phyloP scores from a whole-genome alignment of 257 asterid genomes.

The Cordia subcordata region DNA sequence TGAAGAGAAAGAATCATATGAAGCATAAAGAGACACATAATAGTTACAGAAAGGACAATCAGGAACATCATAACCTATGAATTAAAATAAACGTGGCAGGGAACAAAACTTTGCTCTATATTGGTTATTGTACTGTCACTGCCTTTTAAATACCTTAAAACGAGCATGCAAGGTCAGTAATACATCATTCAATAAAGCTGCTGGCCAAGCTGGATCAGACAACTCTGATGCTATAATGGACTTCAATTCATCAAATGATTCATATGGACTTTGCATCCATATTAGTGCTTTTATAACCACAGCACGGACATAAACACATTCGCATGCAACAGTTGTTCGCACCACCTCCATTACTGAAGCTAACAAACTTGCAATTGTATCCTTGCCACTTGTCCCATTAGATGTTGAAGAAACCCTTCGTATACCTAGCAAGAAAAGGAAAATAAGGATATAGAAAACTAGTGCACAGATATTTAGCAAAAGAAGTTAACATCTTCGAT shows the following conservation, averaged over 20 bases:
- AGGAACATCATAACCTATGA: no score
- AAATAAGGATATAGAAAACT: background rate
- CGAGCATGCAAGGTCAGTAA: slow-evolving; percentile 98
- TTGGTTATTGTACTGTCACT: no score
- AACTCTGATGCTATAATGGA: slow-evolving; percentile 96
- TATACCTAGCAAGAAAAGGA: slow-evolving; percentile 39
- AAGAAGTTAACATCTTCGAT: background rate
- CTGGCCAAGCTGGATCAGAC: slow-evolving; percentile 96
- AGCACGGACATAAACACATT: slow-evolving; percentile 98
- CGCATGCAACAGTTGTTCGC: slow-evolving; percentile 97
- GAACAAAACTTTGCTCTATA: no score
- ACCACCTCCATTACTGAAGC: slow-evolving; percentile 98
- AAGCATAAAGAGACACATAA: no score
- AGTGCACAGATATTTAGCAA: background rate
- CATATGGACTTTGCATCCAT: slow-evolving; percentile 99
- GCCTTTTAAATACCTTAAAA: slow-evolving; percentile 62
- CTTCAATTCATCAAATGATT: slow-evolving; percentile 91
- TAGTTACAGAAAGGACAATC: no score
- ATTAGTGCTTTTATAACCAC: slow-evolving; percentile 94
- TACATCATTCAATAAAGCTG: slow-evolving; percentile 77
- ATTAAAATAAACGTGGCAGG: no score
- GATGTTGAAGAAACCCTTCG: slow-evolving; percentile 73
- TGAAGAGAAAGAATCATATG: no score
- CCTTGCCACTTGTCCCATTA: slow-evolving; percentile 69
- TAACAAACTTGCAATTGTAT: slow-evolving; percentile 83